phyloP scores from a whole-genome alignment of 2,329 filamentous ascomycete species.

The Exophiala lecanii-corni region DNA sequence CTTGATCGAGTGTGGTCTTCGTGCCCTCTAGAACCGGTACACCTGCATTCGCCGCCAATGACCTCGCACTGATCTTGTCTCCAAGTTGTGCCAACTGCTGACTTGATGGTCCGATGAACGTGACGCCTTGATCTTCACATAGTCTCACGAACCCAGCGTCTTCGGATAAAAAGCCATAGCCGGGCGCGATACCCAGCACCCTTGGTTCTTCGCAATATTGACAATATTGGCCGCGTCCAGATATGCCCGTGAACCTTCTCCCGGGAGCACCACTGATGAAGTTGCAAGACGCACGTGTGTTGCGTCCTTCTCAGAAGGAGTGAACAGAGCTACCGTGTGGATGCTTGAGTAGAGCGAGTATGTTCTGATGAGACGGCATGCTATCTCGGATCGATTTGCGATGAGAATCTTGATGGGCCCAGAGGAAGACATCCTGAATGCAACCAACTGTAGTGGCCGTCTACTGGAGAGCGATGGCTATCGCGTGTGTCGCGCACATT shows the following conservation, averaged over 20 bases:
- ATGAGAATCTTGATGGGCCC: constrained; percentile 97
- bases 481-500: constrained; percentile 11
- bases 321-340: constrained; percentile 56
- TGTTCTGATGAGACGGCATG: constrained; percentile 84
- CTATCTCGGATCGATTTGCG: constrained; percentile 98
- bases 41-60: constrained; percentile 81
- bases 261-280: constrained; percentile 97
- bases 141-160: constrained; percentile 93
- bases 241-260: constrained; percentile 92
- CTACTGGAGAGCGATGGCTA: constrained; percentile 14
- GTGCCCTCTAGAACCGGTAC: constrained; percentile 93
- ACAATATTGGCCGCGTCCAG: constrained; percentile 95
- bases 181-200: constrained; percentile 94
- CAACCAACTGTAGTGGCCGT: constrained; percentile 12
- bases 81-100: constrained; percentile 89
- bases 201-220: constrained; percentile 92
- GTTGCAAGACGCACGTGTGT: constrained; percentile 99
- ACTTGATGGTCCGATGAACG: constrained; percentile 89
- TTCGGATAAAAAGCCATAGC: constrained; percentile 96
- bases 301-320: constrained; percentile 94
- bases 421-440: constrained; percentile 17
- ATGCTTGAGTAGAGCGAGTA: constrained; percentile 88
- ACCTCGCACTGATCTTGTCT: constrained; percentile 95
- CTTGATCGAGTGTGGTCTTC: constrained; percentile 80
- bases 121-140: constrained; percentile 88